phyloP scores from a whole-genome alignment of 345 rosid genomes.

The Corchorus capsularis region DNA sequence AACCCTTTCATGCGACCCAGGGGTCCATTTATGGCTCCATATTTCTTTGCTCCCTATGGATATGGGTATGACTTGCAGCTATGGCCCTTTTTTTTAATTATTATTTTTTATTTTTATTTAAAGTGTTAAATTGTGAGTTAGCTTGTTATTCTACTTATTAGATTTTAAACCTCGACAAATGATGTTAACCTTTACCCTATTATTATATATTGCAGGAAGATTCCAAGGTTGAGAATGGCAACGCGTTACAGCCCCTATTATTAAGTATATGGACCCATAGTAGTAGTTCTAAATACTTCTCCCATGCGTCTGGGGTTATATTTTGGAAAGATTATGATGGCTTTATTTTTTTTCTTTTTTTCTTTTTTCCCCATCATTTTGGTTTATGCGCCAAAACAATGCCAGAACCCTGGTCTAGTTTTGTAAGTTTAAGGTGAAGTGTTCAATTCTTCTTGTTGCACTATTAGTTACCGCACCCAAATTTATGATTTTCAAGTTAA shows the following conservation, averaged over 20 bases:
- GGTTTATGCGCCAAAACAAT: slow-evolving; percentile 6
- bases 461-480: neutral
- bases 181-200: neutral
- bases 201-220: slow-evolving; percentile 52
- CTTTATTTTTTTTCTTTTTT: neutral
- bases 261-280: slow-evolving; percentile 23
- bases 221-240: slow-evolving; percentile 60
- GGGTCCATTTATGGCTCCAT: slow-evolving; percentile 47
- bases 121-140: neutral
- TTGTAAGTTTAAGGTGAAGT: neutral
- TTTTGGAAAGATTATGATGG: neutral
- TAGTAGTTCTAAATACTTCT: neutral
- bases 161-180: neutral
- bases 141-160: neutral
- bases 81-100: neutral
- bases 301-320: neutral
- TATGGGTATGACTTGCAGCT: slow-evolving; percentile 49
- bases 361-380: neutral
- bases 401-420: slow-evolving; percentile 10
- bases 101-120: too few species aligned
- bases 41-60: slow-evolving; percentile 56
- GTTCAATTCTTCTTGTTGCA: slow-evolving; percentile 16
- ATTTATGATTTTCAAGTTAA: neutral
- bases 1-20: slow-evolving; percentile 46
- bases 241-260: slow-evolving; percentile 70